Evolutionary conservation across 202 grass and related monocot genomes (phyloP).

Genomic region (Elaeis oleifera): DNA sequence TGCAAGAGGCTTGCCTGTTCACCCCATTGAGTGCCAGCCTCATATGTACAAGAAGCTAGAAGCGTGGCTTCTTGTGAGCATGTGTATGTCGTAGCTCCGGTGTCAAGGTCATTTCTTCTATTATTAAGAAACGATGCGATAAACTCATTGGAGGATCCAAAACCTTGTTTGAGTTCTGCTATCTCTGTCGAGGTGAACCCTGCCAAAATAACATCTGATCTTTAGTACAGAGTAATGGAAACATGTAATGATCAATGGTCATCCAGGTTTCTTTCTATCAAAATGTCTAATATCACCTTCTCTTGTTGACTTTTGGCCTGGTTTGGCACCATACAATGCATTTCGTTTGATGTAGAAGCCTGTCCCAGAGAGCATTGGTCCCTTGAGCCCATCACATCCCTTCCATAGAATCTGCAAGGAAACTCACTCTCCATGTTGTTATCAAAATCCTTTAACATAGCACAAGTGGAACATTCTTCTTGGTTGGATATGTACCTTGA

Average conservation of each 20-base stretch:
- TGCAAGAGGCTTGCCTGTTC: slow-evolving; percentile 6
- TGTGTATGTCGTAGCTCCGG: not conserved
- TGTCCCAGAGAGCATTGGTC: slow-evolving; percentile 51
- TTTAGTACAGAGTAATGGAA: not conserved
- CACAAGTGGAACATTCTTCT: not conserved
- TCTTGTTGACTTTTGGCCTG: slow-evolving; percentile 7
- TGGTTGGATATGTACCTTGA: slow-evolving; percentile 8
- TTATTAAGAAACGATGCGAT: slow-evolving; percentile 18
- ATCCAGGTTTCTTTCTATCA: not conserved
- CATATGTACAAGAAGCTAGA: slow-evolving; percentile 26
- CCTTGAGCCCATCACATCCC: slow-evolving; percentile 47
- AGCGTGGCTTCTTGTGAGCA: not conserved
- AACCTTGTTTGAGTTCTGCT: slow-evolving; percentile 24
- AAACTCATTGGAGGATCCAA: slow-evolving; percentile 29
- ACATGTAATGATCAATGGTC: not conserved
- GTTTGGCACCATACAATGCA: slow-evolving; percentile 40
- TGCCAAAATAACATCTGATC: not conserved
- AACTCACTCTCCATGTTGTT: not conserved
- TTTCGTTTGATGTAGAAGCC: slow-evolving; percentile 45
- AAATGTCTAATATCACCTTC: slow-evolving; percentile 10
- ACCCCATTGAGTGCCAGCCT: slow-evolving; percentile 42
- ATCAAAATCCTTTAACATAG: not conserved
- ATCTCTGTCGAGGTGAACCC: slow-evolving; percentile 20
- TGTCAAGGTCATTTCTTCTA: not conserved
- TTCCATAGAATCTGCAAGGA: slow-evolving; percentile 34